A percentile compares a stretch with the other conserved stretches of the same genome.
Conservation (phyloP, 1,284 basidiomycete genomes). For the Boletus hoseneyae region DNA sequence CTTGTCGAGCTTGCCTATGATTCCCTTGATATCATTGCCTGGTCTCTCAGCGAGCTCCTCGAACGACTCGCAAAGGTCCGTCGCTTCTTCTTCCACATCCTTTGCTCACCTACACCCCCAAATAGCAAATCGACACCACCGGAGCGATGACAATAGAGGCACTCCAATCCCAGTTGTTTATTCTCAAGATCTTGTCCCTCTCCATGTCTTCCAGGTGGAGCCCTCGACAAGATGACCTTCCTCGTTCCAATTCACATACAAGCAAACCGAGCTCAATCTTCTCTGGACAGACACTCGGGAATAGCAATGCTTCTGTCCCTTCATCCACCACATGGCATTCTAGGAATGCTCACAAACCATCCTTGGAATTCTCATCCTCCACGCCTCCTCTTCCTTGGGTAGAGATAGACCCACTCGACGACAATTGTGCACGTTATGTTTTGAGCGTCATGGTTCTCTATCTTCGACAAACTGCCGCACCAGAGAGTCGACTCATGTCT, state of each 20-base stretch:
- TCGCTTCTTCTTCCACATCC: conserved; percentile 11
- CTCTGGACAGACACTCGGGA: conserved; percentile 18
- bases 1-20: conserved; percentile 76
- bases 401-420: conserved; percentile 80
- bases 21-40: conserved; percentile 74
- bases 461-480: conserved; percentile 67
- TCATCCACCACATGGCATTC: conserved; percentile 28
- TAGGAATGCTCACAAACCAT: conserved; percentile 34
- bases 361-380: conserved; percentile 39
- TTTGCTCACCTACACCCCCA: conserved; percentile 9
- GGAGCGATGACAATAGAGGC: conserved; percentile 64
- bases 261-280: conserved; percentile 35
- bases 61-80: conserved; percentile 76
- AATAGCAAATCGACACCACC: conserved; percentile 49
- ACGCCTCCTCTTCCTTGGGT: conserved; percentile 44
- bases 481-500: conserved; percentile 57
- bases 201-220: conserved; percentile 79
- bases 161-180: conserved; percentile 86
- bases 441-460: conserved; percentile 81
- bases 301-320: conserved; percentile 14
- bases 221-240: conserved; percentile 37
- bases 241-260: conserved; percentile 40
- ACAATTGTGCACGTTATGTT: conserved; percentile 82
- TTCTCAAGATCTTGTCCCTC: conserved; percentile 81
- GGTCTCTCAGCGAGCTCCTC: conserved; percentile 71